A percentile compares a stretch with the other conserved stretches of the same genome.
These are phyloP conservation scores for Komagataella phaffii DNA, from an alignment of 805 yeast genomes.

Conservation along the genomic window DNA sequence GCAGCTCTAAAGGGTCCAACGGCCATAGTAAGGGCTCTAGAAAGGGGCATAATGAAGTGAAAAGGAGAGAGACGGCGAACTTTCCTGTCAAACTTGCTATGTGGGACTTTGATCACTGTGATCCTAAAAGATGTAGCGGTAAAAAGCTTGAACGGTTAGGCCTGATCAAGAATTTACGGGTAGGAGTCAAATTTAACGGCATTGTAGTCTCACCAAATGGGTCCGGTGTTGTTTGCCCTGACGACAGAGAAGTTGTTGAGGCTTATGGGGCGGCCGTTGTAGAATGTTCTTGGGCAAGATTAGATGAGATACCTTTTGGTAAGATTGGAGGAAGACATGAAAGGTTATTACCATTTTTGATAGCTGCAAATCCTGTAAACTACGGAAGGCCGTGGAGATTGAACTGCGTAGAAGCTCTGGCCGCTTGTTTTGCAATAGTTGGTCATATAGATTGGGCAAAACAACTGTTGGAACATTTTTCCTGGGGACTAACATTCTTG, in stretches of 20 bases:
- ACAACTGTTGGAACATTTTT: conserved; percentile 59
- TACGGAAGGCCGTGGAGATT: conserved; percentile 93
- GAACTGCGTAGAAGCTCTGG: conserved; percentile 94
- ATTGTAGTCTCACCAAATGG: conserved; percentile 91
- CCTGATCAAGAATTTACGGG: conserved; percentile 57
- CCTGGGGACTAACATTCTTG: conserved; percentile 89
- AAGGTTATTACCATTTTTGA: conserved; percentile 77
- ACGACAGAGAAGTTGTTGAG: conserved; percentile 69
- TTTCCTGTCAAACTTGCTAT: conserved; percentile 85
- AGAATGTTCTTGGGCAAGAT: conserved; percentile 96
- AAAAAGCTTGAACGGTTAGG: conserved; percentile 87
- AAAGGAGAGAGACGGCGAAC: conserved; percentile 12
- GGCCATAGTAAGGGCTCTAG: conserved; percentile 43
- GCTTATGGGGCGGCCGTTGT: conserved; percentile 90
- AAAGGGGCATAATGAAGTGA: conserved; percentile 17
- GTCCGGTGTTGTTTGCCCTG: conserved; percentile 77
- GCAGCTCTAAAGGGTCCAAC: conserved; percentile 30
- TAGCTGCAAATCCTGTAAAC: conserved; percentile 95
- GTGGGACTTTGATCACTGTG: conserved; percentile 99
- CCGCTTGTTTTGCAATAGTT: conserved; percentile 92
- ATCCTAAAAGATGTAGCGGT: conserved; percentile 94
- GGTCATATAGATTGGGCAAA: conserved; percentile 88
- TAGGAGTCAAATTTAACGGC: conserved; percentile 93
- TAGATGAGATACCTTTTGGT: conserved; percentile 92
- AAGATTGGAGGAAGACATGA: conserved; percentile 88